Base-by-base conservation (phyloP, 768 basidiomycete genomes). In the Termitomyces sp. region DNA sequence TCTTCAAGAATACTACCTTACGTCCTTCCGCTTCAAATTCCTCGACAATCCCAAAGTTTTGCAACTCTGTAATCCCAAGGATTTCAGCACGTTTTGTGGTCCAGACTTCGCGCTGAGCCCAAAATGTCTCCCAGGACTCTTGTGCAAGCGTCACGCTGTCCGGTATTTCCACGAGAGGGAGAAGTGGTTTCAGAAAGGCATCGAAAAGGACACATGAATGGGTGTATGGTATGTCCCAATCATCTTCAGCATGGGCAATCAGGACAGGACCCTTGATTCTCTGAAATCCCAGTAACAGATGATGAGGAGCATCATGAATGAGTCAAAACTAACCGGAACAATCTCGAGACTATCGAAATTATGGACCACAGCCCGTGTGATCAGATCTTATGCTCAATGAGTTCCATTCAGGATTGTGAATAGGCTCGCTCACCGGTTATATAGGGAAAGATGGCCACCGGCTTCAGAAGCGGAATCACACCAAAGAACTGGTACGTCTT, bases 131-230 rank as follows among this genome's bases (percentile, higher is more conserved):
- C 79, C 83, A 85, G 26, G 81, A 74, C 26, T 79, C 69, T 28
- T 58, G 45, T 3, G 62, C 63, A 26, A 64, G 51, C 7, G 63
- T 42, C 9, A 70, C 44, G 17, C 66, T 62, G 1, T 69, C 43
- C 5, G 74, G 72, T 10, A 66, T 55, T 2, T 64, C 60, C 14
- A 74, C 46, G 26, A 74, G 64, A 2, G 88, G 87, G 8, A 92
- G 75, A 53, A 79, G 71, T 0, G 82, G 82, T 21, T 84, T 82
- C 30, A 93, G 67, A 59, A 93, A 83, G 0, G 81, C 74, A 41
- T 88, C 75, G 67, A 94, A 93, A 22, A 96, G 78, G 0, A 76
- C 72, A 26, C 80, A 76, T 0, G 92, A 90, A 66, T 95, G 92
- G 0, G 80, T 74, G 64, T 81, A 71, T 0, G 89, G 87, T 49